Evolutionary conservation across 2,329 filamentous ascomycete species (phyloP), one percentile per base, ranked within the genome.

Genomic region (Raffaelea albimanens): DNA sequence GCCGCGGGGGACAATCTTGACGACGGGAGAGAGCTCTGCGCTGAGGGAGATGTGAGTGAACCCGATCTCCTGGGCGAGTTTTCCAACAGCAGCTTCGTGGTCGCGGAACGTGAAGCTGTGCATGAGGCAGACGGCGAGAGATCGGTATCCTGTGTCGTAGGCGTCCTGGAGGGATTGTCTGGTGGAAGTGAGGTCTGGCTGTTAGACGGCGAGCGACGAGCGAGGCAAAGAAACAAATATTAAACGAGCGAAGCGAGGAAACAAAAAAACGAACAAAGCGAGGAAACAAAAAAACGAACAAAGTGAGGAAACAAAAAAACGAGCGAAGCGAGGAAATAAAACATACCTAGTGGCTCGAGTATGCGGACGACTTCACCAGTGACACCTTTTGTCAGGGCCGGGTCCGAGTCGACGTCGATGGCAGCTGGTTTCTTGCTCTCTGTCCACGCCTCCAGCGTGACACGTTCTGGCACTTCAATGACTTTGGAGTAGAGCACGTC

Each of bases 401-500:
- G n/a, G 22, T 70, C 70, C 2, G 65, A 56, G 2, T 68, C 52
- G 70, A 69, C 2, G 69, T 38, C 18, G 14, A 38, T 38, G 5
- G 9, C 74, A 13, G 80, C 67, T 8, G 34, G 34, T 94, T 0
- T 88, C 0, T 80, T 81, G 47, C 75, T 67, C 0, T 69, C 76
- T 11, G 68, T 51, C 21, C 67, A 95, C 59, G 94, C 88, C 61
- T 95, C 88, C 13, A 95, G 68, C 0, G 89, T 95, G 3, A 95
- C 88, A 33, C 90, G 73, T 72, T 96, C 90, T 50, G 93, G 84
- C 34, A 96, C 75, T 67, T 96, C 90, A 16, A 95, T 71, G 0
- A 95, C 88, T 40, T 72, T 73, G 58, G 88, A 82, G 61, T 95
- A 95, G 4, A 96, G 69, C 5, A 94, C 85, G 55, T 94, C 87